phyloP scores from a whole-genome alignment of 768 basidiomycete genomes.

The Gymnopilus junonius region DNA sequence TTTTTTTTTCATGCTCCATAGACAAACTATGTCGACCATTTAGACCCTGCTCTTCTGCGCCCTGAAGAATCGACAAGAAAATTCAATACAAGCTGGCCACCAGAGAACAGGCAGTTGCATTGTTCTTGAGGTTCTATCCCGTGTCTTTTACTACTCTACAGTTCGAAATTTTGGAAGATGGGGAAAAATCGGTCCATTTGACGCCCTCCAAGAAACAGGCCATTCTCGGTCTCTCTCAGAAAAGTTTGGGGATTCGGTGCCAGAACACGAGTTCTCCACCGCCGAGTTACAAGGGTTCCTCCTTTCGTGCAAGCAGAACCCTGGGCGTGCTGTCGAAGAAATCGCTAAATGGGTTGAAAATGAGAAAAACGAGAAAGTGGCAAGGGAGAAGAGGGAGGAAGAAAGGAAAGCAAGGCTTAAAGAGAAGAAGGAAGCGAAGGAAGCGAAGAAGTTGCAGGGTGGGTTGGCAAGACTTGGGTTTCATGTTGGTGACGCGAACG shows the following conservation, averaged over 20 bases:
- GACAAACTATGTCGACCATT: slow-evolving; percentile 41
- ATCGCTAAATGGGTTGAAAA: slow-evolving; percentile 47
- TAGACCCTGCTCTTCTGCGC: slow-evolving; percentile 59
- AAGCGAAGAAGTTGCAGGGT: slow-evolving; percentile 28
- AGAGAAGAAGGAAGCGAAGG: slow-evolving; percentile 28
- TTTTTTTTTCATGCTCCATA: background rate
- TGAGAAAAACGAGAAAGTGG: slow-evolving; percentile 36
- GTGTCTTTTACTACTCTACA: slow-evolving; percentile 26
- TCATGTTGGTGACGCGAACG: background rate
- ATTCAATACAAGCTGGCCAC: slow-evolving; percentile 55
- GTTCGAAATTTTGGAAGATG: slow-evolving; percentile 17
- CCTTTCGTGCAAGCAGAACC: slow-evolving; percentile 46
- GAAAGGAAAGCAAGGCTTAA: slow-evolving; percentile 29
- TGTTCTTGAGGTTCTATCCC: slow-evolving; percentile 58
- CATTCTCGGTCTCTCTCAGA: slow-evolving; percentile 37
- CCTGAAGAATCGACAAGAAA: slow-evolving; percentile 60
- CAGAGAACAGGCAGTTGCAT: slow-evolving; percentile 45
- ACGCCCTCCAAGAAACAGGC: slow-evolving; percentile 21
- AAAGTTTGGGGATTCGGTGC: slow-evolving; percentile 46
- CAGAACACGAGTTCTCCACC: slow-evolving; percentile 54
- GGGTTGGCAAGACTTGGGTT: background rate
- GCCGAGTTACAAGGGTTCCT: slow-evolving; percentile 68
- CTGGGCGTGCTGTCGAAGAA: slow-evolving; percentile 36
- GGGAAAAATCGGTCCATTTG: background rate
- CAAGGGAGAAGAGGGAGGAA: slow-evolving; percentile 32